phyloP scores from a whole-genome alignment of 257 asterid genomes.

The Striga asiatica region DNA sequence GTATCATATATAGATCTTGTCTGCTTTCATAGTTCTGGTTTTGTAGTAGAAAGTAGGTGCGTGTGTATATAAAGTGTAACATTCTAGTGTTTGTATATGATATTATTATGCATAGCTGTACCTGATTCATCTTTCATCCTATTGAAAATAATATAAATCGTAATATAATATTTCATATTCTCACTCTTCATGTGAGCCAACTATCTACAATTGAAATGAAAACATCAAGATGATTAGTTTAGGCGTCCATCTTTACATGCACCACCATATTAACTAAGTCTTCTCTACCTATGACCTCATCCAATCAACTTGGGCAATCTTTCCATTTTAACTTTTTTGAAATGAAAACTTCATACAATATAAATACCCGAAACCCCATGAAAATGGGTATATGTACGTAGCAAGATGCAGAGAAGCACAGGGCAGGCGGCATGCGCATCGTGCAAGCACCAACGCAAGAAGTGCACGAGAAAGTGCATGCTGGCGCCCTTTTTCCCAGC shows the following conservation, averaged over 20 bases:
- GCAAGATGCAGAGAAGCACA: slow-evolving; percentile 29
- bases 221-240: background rate
- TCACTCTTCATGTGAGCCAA: slow-evolving; percentile 31
- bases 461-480: slow-evolving; percentile 59
- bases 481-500: slow-evolving; percentile 70
- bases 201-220: slow-evolving; percentile 18
- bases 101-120: background rate
- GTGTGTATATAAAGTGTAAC: no score
- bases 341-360: no score
- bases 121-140: background rate
- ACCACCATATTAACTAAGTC: slow-evolving; percentile 12
- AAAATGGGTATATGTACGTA: background rate
- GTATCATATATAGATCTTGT: no score
- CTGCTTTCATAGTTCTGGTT: no score
- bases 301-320: no score
- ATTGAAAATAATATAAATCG: background rate
- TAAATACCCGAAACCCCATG: background rate
- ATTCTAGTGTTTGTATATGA: no score
- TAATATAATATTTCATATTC: slow-evolving; percentile 2
- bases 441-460: slow-evolving; percentile 94
- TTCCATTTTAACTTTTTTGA: background rate
- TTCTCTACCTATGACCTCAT: no score
- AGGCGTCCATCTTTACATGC: background rate
- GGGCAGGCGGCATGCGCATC: slow-evolving; percentile 57
- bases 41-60: no score